Conservation (phyloP, 495 filamentous ascomycete genomes). For the Trichoderma orchidacearum region DNA sequence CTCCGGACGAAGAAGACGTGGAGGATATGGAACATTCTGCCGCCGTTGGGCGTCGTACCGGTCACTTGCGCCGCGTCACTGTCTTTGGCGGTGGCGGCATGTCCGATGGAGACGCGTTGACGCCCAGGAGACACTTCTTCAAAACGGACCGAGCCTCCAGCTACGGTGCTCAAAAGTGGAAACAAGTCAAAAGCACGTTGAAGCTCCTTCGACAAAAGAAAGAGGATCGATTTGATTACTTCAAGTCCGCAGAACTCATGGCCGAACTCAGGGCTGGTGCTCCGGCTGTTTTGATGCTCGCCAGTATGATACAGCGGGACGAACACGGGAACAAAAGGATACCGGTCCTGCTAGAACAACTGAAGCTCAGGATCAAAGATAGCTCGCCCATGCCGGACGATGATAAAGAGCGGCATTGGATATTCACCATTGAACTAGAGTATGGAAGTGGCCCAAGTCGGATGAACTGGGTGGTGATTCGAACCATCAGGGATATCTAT, state of each 20-base stretch:
- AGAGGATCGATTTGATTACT: constrained; percentile 77
- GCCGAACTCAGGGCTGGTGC: constrained; percentile 86
- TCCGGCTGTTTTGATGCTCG: constrained; percentile 82
- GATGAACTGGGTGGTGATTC: constrained; percentile 93
- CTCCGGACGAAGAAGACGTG: constrained; percentile 10
- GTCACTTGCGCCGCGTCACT: constrained; percentile 63
- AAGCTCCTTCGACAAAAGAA: constrained; percentile 73
- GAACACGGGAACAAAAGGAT: constrained; percentile 92
- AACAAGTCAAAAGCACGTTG: constrained; percentile 69
- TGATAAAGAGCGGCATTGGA: constrained; percentile 63
- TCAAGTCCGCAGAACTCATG: constrained; percentile 92
- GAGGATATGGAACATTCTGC: constrained; percentile 27
- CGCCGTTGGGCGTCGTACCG: constrained; percentile 44
- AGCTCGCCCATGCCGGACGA: constrained; percentile 48
- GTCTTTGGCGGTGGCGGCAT: constrained; percentile 44
- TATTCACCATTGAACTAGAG: constrained; percentile 86
- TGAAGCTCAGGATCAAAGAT: constrained; percentile 77
- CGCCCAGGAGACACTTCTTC: constrained; percentile 36
- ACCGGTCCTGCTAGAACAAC: constrained; percentile 85
- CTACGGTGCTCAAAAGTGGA: constrained; percentile 75
- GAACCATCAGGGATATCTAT: constrained; percentile 76
- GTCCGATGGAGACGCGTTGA: constrained; percentile 37
- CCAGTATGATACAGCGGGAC: constrained; percentile 93
- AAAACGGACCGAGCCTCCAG: constrained; percentile 43
- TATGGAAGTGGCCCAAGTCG: constrained; percentile 90